Conservation (phyloP, 2,329 filamentous ascomycete species). For the Nemania diffusa region DNA sequence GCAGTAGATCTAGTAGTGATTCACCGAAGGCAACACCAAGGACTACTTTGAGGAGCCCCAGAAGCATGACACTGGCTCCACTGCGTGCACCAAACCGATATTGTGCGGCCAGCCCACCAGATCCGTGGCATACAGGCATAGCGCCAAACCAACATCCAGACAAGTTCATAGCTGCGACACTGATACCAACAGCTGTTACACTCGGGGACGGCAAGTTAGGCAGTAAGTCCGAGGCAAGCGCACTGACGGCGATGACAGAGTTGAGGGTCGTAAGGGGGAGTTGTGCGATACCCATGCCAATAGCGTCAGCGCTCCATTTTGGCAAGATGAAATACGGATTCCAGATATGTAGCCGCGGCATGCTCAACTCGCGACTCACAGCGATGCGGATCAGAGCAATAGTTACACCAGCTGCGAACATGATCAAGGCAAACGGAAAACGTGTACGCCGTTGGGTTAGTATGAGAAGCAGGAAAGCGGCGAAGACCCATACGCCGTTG, state of each 20-base stretch:
- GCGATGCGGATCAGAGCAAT: slow-evolving; percentile 65
- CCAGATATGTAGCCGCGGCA: slow-evolving; percentile 70
- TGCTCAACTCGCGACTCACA: slow-evolving; percentile 43
- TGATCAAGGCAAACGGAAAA: slow-evolving; percentile 80
- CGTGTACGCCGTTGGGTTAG: slow-evolving; percentile 70
- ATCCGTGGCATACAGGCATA: slow-evolving; percentile 93
- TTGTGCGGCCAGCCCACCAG: slow-evolving; percentile 89
- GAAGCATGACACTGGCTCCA: slow-evolving; percentile 81
- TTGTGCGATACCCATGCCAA: slow-evolving; percentile 79
- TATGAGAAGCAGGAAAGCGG: slow-evolving; percentile 77
- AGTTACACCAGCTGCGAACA: slow-evolving; percentile 75
- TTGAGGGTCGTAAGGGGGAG: slow-evolving; percentile 92
- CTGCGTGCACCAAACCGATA: slow-evolving; percentile 91
- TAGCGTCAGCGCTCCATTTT: slow-evolving; percentile 54
- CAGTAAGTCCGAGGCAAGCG: slow-evolving; percentile 80
- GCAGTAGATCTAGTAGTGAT: slow-evolving; percentile 75
- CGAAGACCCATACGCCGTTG: slow-evolving; percentile 81
- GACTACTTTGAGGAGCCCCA: slow-evolving; percentile 79
- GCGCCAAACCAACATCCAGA: slow-evolving; percentile 89
- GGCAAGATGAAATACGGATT: slow-evolving; percentile 64
- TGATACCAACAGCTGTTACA: slow-evolving; percentile 81
- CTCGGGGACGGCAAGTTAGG: slow-evolving; percentile 74
- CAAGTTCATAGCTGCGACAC: slow-evolving; percentile 86
- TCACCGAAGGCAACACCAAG: slow-evolving; percentile 81
- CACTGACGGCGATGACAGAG: slow-evolving; percentile 87